A percentile compares a stretch with the other conserved stretches of the same genome.
phyloP scores from a whole-genome alignment of 208 protist species.

The Strigomonas oncopelti region DNA sequence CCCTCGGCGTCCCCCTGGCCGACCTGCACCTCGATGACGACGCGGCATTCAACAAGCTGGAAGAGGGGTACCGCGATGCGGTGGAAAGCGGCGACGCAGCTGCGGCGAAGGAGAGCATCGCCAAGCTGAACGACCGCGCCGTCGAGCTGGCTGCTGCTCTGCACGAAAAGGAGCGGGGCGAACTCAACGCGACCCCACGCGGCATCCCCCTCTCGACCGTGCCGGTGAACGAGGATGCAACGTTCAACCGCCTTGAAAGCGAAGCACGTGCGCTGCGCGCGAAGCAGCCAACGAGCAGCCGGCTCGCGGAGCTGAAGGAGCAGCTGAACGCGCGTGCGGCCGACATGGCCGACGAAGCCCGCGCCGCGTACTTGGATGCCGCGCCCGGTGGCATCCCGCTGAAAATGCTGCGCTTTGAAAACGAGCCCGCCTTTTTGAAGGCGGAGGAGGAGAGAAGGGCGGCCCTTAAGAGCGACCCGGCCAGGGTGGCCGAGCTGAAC shows the following conservation, averaged over 20 bases:
- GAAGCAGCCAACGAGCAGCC: slow-evolving; percentile 14
- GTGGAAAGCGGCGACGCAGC: slow-evolving; percentile 17
- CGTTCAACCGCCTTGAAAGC: slow-evolving; percentile 37
- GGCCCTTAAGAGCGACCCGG: slow-evolving; percentile 15
- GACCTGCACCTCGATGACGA: slow-evolving; percentile 56
- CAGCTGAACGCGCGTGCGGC: slow-evolving; percentile 36
- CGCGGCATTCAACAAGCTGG: slow-evolving; percentile 33
- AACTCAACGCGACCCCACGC: slow-evolving; percentile 34
- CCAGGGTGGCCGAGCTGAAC: slow-evolving; percentile 26
- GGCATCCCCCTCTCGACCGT: slow-evolving; percentile 48
- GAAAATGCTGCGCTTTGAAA: slow-evolving; percentile 26
- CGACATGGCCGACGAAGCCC: slow-evolving; percentile 35
- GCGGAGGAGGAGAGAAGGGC: slow-evolving; percentile 29
- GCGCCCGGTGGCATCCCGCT: slow-evolving; percentile 37
- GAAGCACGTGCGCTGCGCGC: slow-evolving; percentile 33
- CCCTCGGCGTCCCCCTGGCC: slow-evolving; percentile 41
- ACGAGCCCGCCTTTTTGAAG: slow-evolving; percentile 25
- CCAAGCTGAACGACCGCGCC: slow-evolving; percentile 50
- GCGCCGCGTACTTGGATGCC: slow-evolving; percentile 26
- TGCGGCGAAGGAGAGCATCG: slow-evolving; percentile 13
- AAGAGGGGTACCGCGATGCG: slow-evolving; percentile 45
- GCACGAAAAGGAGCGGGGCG: slow-evolving; percentile 30
- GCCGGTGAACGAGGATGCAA: slow-evolving; percentile 45
- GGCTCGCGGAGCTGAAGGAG: slow-evolving; percentile 29
- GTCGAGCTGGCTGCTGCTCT: slow-evolving; percentile 32